Evolutionary conservation across 352 stramenopile genomes (phyloP).

Genomic region (Blastocystis hominis): DNA sequence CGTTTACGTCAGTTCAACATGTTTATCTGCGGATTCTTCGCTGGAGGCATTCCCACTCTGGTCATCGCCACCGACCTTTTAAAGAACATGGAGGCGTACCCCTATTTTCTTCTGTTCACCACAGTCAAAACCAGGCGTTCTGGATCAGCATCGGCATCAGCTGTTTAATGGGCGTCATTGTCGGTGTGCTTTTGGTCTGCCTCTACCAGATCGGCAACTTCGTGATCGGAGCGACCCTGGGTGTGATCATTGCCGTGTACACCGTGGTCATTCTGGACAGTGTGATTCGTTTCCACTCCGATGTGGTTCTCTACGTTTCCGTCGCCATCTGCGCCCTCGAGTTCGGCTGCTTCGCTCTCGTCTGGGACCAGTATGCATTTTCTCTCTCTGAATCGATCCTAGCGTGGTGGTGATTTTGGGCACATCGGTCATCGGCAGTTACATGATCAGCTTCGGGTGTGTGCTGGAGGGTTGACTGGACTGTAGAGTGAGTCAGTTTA

Average conservation of each 20-base stretch:
- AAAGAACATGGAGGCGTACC: neutral
- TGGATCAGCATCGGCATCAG: slow-evolving; percentile 45
- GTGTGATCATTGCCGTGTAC: slow-evolving; percentile 39
- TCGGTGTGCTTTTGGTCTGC: slow-evolving; percentile 25
- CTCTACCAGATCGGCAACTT: slow-evolving; percentile 52
- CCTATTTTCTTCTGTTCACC: neutral
- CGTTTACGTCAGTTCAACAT: slow-evolving; percentile 2
- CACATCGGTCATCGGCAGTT: slow-evolving; percentile 41
- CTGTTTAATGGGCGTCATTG: slow-evolving; percentile 36
- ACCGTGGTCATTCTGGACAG: slow-evolving; percentile 42
- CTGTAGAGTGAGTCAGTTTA: slow-evolving; percentile 15
- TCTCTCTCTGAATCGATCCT: neutral
- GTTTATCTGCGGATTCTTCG: slow-evolving; percentile 42
- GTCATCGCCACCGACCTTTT: slow-evolving; percentile 27
- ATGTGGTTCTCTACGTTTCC: slow-evolving; percentile 41
- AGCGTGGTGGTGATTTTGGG: slow-evolving; percentile 46
- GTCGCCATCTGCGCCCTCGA: neutral
- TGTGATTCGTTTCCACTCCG: slow-evolving; percentile 39
- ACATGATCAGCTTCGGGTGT: slow-evolving; percentile 49
- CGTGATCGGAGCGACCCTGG: slow-evolving; percentile 10
- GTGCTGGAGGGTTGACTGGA: neutral
- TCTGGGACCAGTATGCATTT: slow-evolving; percentile 17
- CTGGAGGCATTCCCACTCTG: slow-evolving; percentile 40
- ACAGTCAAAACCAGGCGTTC: slow-evolving; percentile 34
- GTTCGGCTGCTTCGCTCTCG: slow-evolving; percentile 24